Conservation (phyloP, 78 protist species). For the Isochrysis galbana region DNA sequence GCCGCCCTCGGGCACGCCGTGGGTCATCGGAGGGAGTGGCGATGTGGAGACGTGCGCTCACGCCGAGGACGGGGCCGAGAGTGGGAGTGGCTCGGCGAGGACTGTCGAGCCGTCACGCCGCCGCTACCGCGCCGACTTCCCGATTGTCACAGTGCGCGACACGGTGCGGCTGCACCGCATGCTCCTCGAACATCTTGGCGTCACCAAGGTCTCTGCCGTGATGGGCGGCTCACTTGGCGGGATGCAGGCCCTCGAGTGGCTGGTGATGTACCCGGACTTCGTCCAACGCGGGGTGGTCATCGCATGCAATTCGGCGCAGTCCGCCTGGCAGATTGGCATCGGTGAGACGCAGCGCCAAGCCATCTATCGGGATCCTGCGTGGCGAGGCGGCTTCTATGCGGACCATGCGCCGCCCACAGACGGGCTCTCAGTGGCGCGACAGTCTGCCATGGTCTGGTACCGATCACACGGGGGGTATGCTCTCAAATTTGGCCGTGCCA, state of each 20-base stretch:
- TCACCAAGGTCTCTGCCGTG: not conserved
- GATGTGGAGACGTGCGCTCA: no score
- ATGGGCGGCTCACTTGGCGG: slow-evolving; percentile 63
- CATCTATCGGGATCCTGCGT: slow-evolving; percentile 35
- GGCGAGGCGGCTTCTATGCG: slow-evolving; percentile 35
- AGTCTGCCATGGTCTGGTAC: slow-evolving; percentile 46
- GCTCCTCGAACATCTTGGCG: slow-evolving; percentile 36
- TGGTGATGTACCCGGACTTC: slow-evolving; percentile 23
- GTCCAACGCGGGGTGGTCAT: slow-evolving; percentile 33
- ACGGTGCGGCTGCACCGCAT: slow-evolving; percentile 27
- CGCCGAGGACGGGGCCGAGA: not conserved
- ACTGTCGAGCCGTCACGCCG: not conserved
- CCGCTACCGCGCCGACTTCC: not conserved
- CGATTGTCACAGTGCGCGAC: not conserved
- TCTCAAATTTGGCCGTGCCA: not conserved
- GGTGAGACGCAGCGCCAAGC: slow-evolving; percentile 34
- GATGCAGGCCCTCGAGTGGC: slow-evolving; percentile 56
- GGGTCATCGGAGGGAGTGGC: no score
- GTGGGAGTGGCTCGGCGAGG: no score
- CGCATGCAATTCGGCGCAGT: slow-evolving; percentile 20
- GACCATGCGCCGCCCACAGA: not conserved
- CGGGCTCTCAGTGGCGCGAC: slow-evolving; percentile 48
- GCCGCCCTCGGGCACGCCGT: slow-evolving; percentile 45
- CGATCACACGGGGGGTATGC: not conserved
- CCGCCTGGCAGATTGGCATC: slow-evolving; percentile 29